Conservation (phyloP, 352 stramenopile genomes). For the Phytophthora fragariaefolia region DNA sequence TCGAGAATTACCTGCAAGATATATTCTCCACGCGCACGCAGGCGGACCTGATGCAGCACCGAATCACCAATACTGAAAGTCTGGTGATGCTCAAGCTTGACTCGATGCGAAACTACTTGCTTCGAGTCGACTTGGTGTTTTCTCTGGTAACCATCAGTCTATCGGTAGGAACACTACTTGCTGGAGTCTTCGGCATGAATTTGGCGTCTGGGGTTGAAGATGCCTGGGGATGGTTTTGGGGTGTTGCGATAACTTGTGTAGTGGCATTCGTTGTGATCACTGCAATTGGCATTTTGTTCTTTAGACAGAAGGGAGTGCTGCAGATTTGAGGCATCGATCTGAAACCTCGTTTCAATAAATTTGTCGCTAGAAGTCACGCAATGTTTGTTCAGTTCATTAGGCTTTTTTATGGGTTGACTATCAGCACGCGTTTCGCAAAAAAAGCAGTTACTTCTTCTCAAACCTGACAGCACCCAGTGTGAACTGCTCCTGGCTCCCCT, state of each 20-base stretch:
- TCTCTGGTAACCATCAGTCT: conserved; percentile 67
- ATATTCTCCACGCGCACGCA: conserved; percentile 83
- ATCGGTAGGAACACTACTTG: conserved; percentile 68
- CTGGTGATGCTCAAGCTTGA: conserved; percentile 84
- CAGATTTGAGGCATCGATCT: conserved; percentile 32
- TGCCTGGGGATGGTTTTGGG: conserved; percentile 62
- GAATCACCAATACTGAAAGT: conserved; percentile 80
- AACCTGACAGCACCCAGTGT: conserved; percentile 86
- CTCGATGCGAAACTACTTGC: conserved; percentile 81
- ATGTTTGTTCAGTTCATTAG: neutral
- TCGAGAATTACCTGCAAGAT: conserved; percentile 83
- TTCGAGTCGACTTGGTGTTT: conserved; percentile 79
- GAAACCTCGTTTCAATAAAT: conserved; percentile 19
- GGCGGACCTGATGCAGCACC: conserved; percentile 68
- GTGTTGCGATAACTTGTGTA: conserved; percentile 52
- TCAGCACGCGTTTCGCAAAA: neutral
- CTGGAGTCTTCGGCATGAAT: conserved; percentile 82
- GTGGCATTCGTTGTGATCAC: conserved; percentile 57
- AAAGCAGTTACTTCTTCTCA: conserved; percentile 60
- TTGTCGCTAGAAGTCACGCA: conserved; percentile 15
- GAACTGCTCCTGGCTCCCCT: conserved; percentile 79
- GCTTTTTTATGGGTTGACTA: neutral
- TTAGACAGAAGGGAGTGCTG: conserved; percentile 66
- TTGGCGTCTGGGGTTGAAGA: conserved; percentile 56
- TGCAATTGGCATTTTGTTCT: conserved; percentile 57